Evolutionary conservation across 768 basidiomycete genomes (phyloP), one percentile per base, ranked within the genome.

Genomic region (Dictyophora rubrovolvata): DNA sequence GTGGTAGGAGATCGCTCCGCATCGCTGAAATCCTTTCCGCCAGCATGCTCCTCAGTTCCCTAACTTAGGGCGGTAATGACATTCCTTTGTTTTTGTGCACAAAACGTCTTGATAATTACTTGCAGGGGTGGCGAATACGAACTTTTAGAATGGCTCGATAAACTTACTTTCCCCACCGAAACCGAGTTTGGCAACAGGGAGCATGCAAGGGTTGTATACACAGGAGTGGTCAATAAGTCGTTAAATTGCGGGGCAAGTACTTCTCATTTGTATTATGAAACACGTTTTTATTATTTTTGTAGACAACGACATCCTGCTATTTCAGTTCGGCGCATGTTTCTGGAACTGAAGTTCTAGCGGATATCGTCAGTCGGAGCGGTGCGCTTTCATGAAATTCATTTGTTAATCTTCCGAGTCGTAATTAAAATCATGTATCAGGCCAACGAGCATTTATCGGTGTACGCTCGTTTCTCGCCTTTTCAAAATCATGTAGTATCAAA

Each of bases 271-370:
- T 53, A 36, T 51, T 49, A 59, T 12, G 9, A 37, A 34, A 23
- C 34, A 4, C 14, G 14, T 3, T 4, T 51, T 14, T 16, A 21
- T 33, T 18, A 48, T 47, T 10, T 20, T 56, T n/a, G 28, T 65
- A 93, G 93, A 95, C 93, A 1, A 96, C 94, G 0, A 96, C 94
- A 0, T 90, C 85, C 66, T 96, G 91, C 69, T 96, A 94, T 70
- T 95, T 90, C 67, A 90, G 83, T 8, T 86, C 84, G 1, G 70
- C 93, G 14, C 92, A 98, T 69, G 73, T 85, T 22, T 85, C 87
- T 59, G 80, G 86, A 0, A 92, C 91, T 8, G 90, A 87, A 72
- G 72, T 81, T 36, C 80, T 98, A 5, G 93, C 89, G 1, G 83
- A 91, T 47, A 79, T 89, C 35, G 79, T 87, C 10, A 78, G 83